Evolutionary conservation across 257 asterid species (phyloP).

Genomic region (Phtheirospermum japonicum): DNA sequence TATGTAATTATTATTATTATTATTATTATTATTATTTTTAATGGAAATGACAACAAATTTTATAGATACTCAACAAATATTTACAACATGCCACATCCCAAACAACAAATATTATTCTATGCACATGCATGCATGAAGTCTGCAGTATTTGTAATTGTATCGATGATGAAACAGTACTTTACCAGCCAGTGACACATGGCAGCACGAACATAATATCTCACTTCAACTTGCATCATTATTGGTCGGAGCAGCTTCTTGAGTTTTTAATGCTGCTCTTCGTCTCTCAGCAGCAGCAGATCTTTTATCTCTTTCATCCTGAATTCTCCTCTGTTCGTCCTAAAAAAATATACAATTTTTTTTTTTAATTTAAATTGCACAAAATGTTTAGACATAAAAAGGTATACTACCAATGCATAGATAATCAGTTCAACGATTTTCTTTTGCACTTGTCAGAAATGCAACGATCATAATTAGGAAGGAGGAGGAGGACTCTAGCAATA

Average conservation of each 20-base stretch:
- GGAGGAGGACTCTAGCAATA: no score
- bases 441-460: slow-evolving; percentile 16
- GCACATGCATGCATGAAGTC: slow-evolving; percentile 89
- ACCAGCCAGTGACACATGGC: slow-evolving; percentile 65
- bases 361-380: no score
- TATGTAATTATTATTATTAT: no score
- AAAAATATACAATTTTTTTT: neutral
- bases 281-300: slow-evolving; percentile 98
- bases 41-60: no score
- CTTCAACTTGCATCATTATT: slow-evolving; percentile 25
- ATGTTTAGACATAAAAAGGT: neutral
- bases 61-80: no score
- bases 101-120: no score
- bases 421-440: slow-evolving; percentile 15
- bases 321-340: slow-evolving; percentile 68
- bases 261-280: slow-evolving; percentile 51
- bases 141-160: slow-evolving; percentile 80
- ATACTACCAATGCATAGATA: neutral
- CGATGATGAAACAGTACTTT: slow-evolving; percentile 89
- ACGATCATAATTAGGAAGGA: no score
- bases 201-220: slow-evolving; percentile 62
- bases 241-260: slow-evolving; percentile 35
- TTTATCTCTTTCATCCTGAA: slow-evolving; percentile 80
- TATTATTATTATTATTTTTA: no score
- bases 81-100: no score